These are phyloP conservation scores for Penicillium paneum DNA, from an alignment of 2,329 filamentous ascomycete genomes.

Conservation along the genomic window DNA sequence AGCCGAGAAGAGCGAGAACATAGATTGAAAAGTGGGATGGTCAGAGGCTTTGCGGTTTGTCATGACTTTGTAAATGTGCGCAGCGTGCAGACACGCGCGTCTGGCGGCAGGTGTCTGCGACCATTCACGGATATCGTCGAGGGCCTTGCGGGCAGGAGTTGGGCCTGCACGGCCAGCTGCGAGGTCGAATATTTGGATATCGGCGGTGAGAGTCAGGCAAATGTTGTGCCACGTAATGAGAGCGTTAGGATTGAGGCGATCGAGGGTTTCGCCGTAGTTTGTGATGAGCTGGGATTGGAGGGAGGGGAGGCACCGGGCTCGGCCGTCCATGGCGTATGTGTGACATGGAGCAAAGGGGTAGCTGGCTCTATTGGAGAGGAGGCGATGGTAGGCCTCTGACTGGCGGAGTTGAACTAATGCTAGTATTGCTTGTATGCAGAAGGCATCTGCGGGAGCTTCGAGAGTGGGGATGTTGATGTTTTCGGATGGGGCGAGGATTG, in stretches of 20 bases:
- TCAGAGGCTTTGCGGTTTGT: conserved; percentile 53
- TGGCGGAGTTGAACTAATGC: conserved; percentile 43
- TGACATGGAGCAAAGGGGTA: conserved; percentile 45
- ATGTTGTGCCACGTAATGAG: conserved; percentile 53
- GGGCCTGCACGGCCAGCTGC: conserved; percentile 52
- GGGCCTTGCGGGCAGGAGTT: conserved; percentile 46
- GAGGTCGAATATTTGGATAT: conserved; percentile 53
- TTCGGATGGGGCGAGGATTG: conserved; percentile 36
- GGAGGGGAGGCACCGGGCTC: conserved; percentile 41
- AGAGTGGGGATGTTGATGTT: conserved; percentile 34
- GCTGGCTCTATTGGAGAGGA: conserved; percentile 39
- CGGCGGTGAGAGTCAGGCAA: conserved; percentile 52
- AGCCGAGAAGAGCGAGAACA: conserved; percentile 51
- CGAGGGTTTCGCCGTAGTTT: conserved; percentile 43
- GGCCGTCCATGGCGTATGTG: conserved; percentile 48
- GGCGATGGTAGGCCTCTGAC: conserved; percentile 44
- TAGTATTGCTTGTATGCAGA: conserved; percentile 39
- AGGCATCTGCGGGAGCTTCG: conserved; percentile 33
- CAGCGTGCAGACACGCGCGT: conserved; percentile 51
- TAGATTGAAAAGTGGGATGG: conserved; percentile 51
- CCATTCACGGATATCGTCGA: conserved; percentile 52
- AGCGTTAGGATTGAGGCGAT: conserved; percentile 49
- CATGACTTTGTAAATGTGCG: conserved; percentile 52
- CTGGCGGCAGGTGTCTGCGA: conserved; percentile 50
- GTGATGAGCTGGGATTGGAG: conserved; percentile 33